Conservation (phyloP, 148 eudicot genomes). For the Rhododendron vialii region DNA sequence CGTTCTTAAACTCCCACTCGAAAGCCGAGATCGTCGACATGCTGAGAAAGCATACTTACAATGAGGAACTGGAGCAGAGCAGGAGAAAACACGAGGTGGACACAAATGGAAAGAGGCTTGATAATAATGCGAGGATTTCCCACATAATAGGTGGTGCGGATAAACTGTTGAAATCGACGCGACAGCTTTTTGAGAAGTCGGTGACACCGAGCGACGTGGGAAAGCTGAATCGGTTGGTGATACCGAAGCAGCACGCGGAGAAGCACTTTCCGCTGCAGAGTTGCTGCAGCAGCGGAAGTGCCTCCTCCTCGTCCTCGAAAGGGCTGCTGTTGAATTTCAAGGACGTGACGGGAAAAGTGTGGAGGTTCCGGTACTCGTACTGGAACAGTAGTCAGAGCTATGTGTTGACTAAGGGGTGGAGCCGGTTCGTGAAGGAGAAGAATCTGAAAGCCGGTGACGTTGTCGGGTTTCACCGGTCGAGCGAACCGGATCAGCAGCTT, state of each 20-base stretch:
- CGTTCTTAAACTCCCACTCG: constrained; percentile 50
- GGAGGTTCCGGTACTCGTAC: constrained; percentile 86
- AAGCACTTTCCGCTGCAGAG: constrained; percentile 62
- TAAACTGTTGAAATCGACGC: constrained; percentile 19
- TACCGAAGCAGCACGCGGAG: constrained; percentile 88
- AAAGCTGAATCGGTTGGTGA: constrained; percentile 68
- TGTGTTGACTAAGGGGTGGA: constrained; percentile 87
- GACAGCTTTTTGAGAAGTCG: constrained; percentile 62
- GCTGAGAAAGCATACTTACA: constrained; percentile 73
- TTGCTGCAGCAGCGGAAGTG: not conserved
- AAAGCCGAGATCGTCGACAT: constrained; percentile 75
- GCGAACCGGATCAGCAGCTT: constrained; percentile 55
- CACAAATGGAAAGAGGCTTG: not conserved
- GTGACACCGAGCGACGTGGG: constrained; percentile 92
- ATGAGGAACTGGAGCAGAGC: constrained; percentile 69
- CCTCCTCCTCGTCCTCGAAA: constrained; percentile 18
- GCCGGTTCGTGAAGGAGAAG: constrained; percentile 85
- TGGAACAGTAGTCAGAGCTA: constrained; percentile 91
- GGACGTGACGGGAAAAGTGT: constrained; percentile 55
- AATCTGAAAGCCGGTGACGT: constrained; percentile 59
- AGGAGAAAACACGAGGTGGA: constrained; percentile 7
- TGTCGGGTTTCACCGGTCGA: constrained; percentile 60
- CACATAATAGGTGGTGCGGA: not conserved
- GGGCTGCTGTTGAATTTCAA: constrained; percentile 74
- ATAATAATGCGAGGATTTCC: not conserved